Evolutionary conservation across 192 early-diverging fungal genomes (phyloP).

Genomic region (Podila verticillata): DNA sequence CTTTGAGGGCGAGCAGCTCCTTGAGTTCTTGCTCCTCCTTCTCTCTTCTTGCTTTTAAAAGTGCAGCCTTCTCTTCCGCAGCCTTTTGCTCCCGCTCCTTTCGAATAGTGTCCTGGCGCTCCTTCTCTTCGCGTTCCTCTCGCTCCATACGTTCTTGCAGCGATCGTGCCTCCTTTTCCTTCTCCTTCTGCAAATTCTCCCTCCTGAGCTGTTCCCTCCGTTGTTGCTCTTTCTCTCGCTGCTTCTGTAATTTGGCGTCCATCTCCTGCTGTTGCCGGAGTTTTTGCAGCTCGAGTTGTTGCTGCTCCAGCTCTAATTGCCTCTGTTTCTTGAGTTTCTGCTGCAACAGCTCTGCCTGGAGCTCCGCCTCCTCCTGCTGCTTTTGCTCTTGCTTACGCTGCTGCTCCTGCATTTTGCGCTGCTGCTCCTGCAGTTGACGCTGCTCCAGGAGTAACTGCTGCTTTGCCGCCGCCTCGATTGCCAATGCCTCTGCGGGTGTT

Average conservation of each 20-base stretch:
- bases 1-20: neutral
- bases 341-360: constrained; percentile 16
- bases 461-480: constrained; percentile 36
- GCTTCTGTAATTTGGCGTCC: constrained; percentile 13
- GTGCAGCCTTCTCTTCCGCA: neutral
- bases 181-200: constrained; percentile 6
- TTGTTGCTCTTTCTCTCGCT: constrained; percentile 6
- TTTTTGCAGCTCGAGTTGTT: constrained; percentile 25
- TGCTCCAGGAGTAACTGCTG: constrained; percentile 44
- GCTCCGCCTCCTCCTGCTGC: constrained; percentile 18
- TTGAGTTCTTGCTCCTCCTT: constrained; percentile 8
- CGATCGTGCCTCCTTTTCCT: constrained; percentile 18
- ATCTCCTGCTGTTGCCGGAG: constrained; percentile 38
- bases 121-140: constrained; percentile 9
- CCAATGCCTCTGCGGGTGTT: constrained; percentile 47
- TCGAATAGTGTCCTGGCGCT: neutral
- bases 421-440: constrained; percentile 34
- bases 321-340: constrained; percentile 19
- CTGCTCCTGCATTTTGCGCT: constrained; percentile 13
- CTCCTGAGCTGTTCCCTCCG: constrained; percentile 15
- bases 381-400: constrained; percentile 33
- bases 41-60: constrained; percentile 6
- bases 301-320: constrained; percentile 25
- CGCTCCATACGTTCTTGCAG: constrained; percentile 6
- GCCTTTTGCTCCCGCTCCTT: constrained; percentile 20